Evolutionary conservation across 805 yeast genomes (phyloP).

Genomic region (Zygoascus ofunaensis): DNA sequence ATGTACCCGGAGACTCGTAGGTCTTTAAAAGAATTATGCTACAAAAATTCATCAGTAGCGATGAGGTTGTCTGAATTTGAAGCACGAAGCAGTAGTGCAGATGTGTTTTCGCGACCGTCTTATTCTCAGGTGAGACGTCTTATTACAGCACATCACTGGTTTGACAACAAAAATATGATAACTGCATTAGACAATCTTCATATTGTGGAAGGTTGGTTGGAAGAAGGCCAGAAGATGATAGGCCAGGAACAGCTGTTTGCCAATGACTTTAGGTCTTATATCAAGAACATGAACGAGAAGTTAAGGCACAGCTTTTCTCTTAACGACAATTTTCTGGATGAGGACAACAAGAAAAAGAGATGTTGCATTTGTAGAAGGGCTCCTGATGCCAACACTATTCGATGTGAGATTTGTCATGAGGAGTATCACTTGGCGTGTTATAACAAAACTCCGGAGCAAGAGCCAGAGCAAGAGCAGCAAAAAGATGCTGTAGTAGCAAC

Average conservation of each 20-base stretch:
- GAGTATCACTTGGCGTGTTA: slow-evolving; percentile 95
- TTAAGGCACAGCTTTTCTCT: slow-evolving; percentile 7
- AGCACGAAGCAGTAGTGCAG: not conserved
- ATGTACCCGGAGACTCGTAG: slow-evolving; percentile 8
- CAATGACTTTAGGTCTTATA: slow-evolving; percentile 24
- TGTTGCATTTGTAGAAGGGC: slow-evolving; percentile 36
- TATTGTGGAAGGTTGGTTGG: slow-evolving; percentile 33
- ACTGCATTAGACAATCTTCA: not conserved
- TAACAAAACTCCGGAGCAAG: not conserved
- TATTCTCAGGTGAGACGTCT: not conserved
- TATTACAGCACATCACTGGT: not conserved
- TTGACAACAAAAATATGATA: not conserved
- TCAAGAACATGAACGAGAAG: slow-evolving; percentile 20
- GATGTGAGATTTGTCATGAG: slow-evolving; percentile 80
- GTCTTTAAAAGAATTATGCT: not conserved
- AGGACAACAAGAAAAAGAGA: slow-evolving; percentile 23
- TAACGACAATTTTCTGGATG: slow-evolving; percentile 4
- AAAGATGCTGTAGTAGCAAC: no score
- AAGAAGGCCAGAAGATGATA: slow-evolving; percentile 27
- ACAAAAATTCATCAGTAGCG: not conserved
- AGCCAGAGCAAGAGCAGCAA: no score
- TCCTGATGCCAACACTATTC: slow-evolving; percentile 80
- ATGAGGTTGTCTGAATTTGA: not conserved
- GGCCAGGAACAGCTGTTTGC: slow-evolving; percentile 32
- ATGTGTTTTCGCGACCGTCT: not conserved